phyloP scores from a whole-genome alignment of 768 basidiomycete species.

The Asterophora lycoperdoides region DNA sequence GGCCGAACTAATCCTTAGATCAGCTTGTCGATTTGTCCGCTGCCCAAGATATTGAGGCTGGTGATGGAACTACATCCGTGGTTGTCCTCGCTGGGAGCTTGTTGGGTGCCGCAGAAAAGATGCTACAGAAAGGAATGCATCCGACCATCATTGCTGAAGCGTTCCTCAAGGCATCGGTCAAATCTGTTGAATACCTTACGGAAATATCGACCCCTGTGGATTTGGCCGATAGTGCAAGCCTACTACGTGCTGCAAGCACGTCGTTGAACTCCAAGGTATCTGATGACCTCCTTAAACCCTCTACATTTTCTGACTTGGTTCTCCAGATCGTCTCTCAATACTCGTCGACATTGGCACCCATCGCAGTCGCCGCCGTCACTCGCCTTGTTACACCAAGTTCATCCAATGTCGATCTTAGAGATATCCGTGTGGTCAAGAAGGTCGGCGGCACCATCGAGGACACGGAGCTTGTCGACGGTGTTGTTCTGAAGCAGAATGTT shows the following conservation, averaged over 20 bases:
- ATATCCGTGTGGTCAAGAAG: slow-evolving; percentile 96
- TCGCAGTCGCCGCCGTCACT: slow-evolving; percentile 94
- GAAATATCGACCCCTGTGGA: slow-evolving; percentile 93
- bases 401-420: slow-evolving; percentile 93
- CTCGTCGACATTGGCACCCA: slow-evolving; percentile 96
- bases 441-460: slow-evolving; percentile 99
- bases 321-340: slow-evolving; percentile 96
- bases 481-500: slow-evolving; percentile 96
- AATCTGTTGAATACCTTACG: slow-evolving; percentile 90
- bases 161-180: slow-evolving; percentile 87
- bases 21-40: slow-evolving; percentile 96
- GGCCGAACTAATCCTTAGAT: slow-evolving; percentile 11
- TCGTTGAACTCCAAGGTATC: slow-evolving; percentile 91
- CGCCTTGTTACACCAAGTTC: slow-evolving; percentile 86
- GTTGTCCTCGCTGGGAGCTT: slow-evolving; percentile 95
- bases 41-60: slow-evolving; percentile 97
- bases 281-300: neutral
- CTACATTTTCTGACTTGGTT: slow-evolving; percentile 3
- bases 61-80: slow-evolving; percentile 96
- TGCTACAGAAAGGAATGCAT: slow-evolving; percentile 95
- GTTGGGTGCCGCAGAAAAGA: slow-evolving; percentile 92
- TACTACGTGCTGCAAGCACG: slow-evolving; percentile 91
- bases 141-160: slow-evolving; percentile 96
- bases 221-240: slow-evolving; percentile 76
- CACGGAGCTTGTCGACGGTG: slow-evolving; percentile 93